Conservation (phyloP, 352 stramenopile species). For the Thraustochytrium sp. region DNA sequence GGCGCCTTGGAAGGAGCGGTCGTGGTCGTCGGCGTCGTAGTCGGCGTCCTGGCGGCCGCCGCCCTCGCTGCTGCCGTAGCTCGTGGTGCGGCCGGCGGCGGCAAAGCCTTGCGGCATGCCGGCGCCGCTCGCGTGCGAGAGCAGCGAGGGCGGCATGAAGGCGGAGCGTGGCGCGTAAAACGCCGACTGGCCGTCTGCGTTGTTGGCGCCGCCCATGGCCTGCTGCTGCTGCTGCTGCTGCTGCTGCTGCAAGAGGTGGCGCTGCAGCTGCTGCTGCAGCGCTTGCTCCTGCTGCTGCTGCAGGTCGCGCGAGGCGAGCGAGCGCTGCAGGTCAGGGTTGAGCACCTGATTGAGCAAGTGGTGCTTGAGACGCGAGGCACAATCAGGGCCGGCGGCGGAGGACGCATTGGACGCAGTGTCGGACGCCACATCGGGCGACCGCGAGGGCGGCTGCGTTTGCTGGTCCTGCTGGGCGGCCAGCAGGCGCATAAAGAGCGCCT, state of each 20-base stretch:
- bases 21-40: not conserved
- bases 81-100: not conserved
- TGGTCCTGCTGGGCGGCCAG: not conserved
- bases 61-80: not conserved
- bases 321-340: not conserved
- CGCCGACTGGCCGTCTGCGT: not conserved
- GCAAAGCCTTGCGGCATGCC: no score
- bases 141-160: not conserved
- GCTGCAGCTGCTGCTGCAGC: no score
- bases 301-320: not conserved
- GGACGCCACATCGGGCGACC: no score
- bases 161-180: not conserved
- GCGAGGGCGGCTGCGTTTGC: not conserved
- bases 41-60: not conserved
- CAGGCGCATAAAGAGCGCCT: constrained; percentile 5
- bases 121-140: not conserved
- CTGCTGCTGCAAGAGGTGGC: not conserved
- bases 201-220: not conserved
- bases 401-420: not conserved
- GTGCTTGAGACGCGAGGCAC: not conserved
- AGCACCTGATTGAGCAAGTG: not conserved
- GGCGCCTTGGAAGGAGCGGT: not conserved
- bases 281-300: not conserved
- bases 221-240: not conserved
- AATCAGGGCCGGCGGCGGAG: not conserved